Evolutionary conservation across 176 grass and related monocot genomes (phyloP).

Genomic region (barley (Hordeum vulgare)): DNA sequence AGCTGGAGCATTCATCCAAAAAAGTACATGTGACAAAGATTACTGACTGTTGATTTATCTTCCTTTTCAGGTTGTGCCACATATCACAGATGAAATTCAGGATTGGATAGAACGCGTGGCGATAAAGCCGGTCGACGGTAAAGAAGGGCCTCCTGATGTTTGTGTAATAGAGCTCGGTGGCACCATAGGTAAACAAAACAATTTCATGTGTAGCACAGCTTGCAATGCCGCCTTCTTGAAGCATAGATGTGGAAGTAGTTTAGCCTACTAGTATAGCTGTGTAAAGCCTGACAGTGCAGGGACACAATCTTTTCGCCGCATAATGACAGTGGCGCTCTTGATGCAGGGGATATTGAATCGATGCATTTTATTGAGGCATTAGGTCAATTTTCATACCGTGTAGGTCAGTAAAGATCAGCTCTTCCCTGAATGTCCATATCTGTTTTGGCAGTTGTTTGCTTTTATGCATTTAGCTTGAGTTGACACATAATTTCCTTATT

Average conservation of each 20-base stretch:
- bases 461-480: conserved; percentile 14
- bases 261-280: conserved; percentile 15
- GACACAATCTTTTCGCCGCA: neutral
- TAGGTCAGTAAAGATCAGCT: conserved; percentile 47
- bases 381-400: conserved; percentile 90
- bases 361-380: conserved; percentile 98
- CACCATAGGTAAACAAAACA: conserved; percentile 71
- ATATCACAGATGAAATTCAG: conserved; percentile 98
- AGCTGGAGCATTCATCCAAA: conserved; percentile 6
- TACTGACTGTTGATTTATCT: conserved; percentile 28
- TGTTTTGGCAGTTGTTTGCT: neutral
- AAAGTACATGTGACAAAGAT: neutral
- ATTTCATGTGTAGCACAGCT: conserved; percentile 4
- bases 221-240: neutral
- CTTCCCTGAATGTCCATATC: neutral
- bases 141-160: conserved; percentile 89
- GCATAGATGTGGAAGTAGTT: neutral
- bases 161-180: conserved; percentile 95
- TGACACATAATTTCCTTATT: conserved; percentile 11
- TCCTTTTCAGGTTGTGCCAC: conserved; percentile 81
- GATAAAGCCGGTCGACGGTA: conserved; percentile 61
- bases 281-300: no score
- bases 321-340: conserved; percentile 65
- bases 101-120: conserved; percentile 96
- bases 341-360: conserved; percentile 99